These are phyloP conservation scores for Paramecium sonneborni DNA, from an alignment of 73 alveolate species.

Conservation along the genomic window DNA sequence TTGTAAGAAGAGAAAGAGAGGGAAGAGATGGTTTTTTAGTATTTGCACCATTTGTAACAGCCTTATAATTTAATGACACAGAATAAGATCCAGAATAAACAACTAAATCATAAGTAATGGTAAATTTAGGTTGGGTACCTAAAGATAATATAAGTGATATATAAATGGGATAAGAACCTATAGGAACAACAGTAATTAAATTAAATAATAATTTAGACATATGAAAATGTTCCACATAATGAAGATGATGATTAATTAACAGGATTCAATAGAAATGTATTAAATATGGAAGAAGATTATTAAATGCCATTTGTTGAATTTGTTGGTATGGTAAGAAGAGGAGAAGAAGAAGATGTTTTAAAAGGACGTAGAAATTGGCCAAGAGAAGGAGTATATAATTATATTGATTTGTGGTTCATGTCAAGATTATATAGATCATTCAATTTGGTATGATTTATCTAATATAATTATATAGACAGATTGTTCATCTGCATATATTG, in stretches of 20 bases:
- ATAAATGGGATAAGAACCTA: conserved; percentile 56
- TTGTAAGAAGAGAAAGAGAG: conserved; percentile 70
- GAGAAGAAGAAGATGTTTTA: conserved; percentile 51
- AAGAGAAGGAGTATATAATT: conserved; percentile 63
- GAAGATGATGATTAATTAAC: conserved; percentile 32
- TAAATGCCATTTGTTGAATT: conserved; percentile 59
- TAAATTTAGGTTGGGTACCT: conserved; percentile 71
- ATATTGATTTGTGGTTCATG: conserved; percentile 64
- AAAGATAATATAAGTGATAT: conserved; percentile 55
- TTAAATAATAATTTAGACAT: background rate
- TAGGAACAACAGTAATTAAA: conserved; percentile 43
- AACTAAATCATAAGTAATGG: conserved; percentile 52
- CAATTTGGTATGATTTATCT: conserved; percentile 53
- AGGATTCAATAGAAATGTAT: conserved; percentile 58
- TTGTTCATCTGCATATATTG: conserved; percentile 58
- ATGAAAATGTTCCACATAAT: conserved; percentile 11
- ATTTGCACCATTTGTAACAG: conserved; percentile 68
- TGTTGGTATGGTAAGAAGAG: conserved; percentile 66
- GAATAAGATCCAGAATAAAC: conserved; percentile 30
- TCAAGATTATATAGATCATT: conserved; percentile 62
- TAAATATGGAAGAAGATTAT: conserved; percentile 57
- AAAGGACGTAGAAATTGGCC: conserved; percentile 63
- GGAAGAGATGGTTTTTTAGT: conserved; percentile 68
- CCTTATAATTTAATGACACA: conserved; percentile 3
- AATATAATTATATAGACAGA: background rate